These are phyloP conservation scores for Wallemia mellicola DNA, from an alignment of 1,284 basidiomycete genomes.

Conservation along the genomic window DNA sequence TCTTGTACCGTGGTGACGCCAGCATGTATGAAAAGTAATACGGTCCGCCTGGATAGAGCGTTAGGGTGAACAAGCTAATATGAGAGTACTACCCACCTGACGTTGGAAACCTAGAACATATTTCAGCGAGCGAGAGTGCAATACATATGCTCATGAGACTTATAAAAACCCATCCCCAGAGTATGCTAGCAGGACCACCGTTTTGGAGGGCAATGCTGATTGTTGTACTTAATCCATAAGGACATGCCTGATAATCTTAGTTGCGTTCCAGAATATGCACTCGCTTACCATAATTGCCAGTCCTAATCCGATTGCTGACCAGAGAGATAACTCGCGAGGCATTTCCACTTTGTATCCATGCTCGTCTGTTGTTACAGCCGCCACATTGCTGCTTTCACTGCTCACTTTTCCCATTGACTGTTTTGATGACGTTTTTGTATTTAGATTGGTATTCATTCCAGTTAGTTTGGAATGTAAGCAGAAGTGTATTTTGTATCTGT, in stretches of 20 bases:
- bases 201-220: not conserved
- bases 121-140: not conserved
- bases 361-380: not conserved
- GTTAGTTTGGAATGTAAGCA: not conserved
- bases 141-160: not conserved
- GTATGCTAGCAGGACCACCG: not conserved
- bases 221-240: not conserved
- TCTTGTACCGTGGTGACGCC: slow-evolving; percentile 17
- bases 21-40: slow-evolving; percentile 18
- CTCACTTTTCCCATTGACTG: not conserved
- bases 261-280: not conserved
- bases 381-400: not conserved
- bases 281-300: not conserved
- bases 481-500: not conserved
- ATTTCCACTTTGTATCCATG: not conserved
- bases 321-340: not conserved
- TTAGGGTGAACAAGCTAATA: too few species aligned
- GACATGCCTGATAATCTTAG: not conserved
- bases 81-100: too few species aligned
- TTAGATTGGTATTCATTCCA: not conserved
- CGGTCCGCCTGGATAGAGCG: too few species aligned
- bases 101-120: not conserved
- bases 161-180: not conserved
- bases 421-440: not conserved
- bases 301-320: not conserved